Evolutionary conservation across 164 flowering plant genomes (phyloP), one percentile per base, ranked within the genome.

Genomic region (Nelumbo lutea): DNA sequence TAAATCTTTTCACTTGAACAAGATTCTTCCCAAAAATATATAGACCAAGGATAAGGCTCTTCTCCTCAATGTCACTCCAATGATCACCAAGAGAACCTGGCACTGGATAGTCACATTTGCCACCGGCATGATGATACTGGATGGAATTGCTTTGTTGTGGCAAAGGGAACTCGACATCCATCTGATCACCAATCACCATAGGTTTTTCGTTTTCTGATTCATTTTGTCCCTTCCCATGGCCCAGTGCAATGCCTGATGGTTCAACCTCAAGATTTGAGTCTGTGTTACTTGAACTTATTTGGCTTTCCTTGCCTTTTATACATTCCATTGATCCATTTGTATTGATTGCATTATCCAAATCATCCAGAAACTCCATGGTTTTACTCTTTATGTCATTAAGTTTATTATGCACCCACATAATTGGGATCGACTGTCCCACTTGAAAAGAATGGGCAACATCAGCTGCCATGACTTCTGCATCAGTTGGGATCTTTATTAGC

Each of bases 1-100:
- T 60, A 78, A 95, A 93, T 57, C 61, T 84, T 83, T 78, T 68
- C 61, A 89, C 82, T 51, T 73, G 84, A 71, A 76, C 79, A 64
- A 95, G 86, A 66, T 90, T 89, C 78, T 95, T 95, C 64, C 95
- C 96, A 76, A 89, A 90, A 9, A 92, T 84, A 69, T 92, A 89
- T n/a, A 95, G 76, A 62, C 96, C 91, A 57, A 95, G 93, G 64
- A 95, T 79, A 77, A 95, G 86, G 70, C 83, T 78, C 42, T 70
- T 81, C 65, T 75, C 78, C 66, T 95, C 98, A 62, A 74, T 42
- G 66, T 86, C 87, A 73, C 70, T 84, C 99, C 98, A 95, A 6
- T 78, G 10, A 6, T 61, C 78, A 42, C 72, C 67, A n/a, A 61
- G 41, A 2, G 72, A 69, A 2, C 86, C 90, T 51, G 96, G 96